Percentiles rank a stretch among this genome's conserved stretches.
phyloP scores from a whole-genome alignment of 345 rosid genomes.

The Geranium brycei region DNA sequence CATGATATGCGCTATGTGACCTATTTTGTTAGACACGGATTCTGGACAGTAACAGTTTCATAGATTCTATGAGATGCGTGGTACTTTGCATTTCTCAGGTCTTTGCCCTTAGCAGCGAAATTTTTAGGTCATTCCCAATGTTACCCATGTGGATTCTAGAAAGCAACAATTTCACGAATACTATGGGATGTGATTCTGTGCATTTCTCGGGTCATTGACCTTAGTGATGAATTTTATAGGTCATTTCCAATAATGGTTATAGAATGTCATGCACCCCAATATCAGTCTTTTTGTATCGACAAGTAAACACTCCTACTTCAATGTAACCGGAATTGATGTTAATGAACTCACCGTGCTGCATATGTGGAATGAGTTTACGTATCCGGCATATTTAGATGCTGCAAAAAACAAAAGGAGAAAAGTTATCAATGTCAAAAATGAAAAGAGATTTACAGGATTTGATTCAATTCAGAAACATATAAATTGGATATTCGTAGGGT shows the following conservation, averaged over 20 bases:
- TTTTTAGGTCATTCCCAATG: no score
- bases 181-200: background rate
- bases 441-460: no score
- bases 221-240: background rate
- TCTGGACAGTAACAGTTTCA: no score
- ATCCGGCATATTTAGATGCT: constrained; percentile 84
- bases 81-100: no score
- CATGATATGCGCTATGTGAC: no score
- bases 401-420: background rate
- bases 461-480: background rate
- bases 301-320: background rate
- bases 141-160: no score
- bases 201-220: background rate
- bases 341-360: constrained; percentile 39
- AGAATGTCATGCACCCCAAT: background rate
- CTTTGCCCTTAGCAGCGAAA: no score
- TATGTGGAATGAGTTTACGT: constrained; percentile 18
- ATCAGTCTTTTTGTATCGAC: background rate
- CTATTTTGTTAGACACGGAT: no score
- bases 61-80: no score
- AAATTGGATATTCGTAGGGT: constrained; percentile 4
- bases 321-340: constrained; percentile 1
- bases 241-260: background rate
- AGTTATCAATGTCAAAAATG: constrained; percentile 1
- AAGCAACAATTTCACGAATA: no score